Conservation (phyloP, 768 basidiomycete species). For the Pilatotrama ljubarskyi region DNA sequence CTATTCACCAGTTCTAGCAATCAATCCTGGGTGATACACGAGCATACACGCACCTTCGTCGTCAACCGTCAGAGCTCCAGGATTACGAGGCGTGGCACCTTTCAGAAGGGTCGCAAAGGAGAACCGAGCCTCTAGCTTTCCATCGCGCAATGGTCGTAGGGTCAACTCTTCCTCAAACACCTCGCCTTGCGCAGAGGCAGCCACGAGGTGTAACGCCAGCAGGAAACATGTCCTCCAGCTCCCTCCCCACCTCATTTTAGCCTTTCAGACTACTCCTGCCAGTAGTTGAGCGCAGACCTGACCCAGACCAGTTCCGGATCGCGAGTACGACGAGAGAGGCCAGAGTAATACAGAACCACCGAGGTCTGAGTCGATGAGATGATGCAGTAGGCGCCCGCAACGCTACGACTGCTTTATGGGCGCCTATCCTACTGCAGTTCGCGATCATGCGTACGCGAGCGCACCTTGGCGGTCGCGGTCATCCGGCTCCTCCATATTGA, state of each 20-base stretch:
- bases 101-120: conserved; percentile 68
- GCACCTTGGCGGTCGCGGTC: no score
- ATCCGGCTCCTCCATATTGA: no score
- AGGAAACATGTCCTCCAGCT: conserved; percentile 9
- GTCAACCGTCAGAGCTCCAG: conserved; percentile 43
- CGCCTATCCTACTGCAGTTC: background rate
- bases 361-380: no score
- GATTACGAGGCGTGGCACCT: conserved; percentile 56
- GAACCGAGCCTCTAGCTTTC: conserved; percentile 79
- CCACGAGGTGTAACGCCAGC: conserved; percentile 11
- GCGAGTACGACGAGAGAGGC: no score
- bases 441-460: no score
- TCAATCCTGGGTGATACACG: background rate
- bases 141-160: conserved; percentile 70
- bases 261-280: background rate
- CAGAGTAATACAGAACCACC: no score
- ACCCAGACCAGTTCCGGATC: no score
- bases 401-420: background rate
- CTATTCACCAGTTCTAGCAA: conserved; percentile 36
- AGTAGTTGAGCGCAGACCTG: no score
- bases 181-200: conserved; percentile 35
- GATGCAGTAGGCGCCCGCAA: background rate
- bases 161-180: conserved; percentile 55
- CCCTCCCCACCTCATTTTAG: background rate
- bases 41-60: conserved; percentile 48